Evolutionary conservation across 495 filamentous ascomycete genomes (phyloP).

Genomic region (Aspergillus funiculosus): DNA sequence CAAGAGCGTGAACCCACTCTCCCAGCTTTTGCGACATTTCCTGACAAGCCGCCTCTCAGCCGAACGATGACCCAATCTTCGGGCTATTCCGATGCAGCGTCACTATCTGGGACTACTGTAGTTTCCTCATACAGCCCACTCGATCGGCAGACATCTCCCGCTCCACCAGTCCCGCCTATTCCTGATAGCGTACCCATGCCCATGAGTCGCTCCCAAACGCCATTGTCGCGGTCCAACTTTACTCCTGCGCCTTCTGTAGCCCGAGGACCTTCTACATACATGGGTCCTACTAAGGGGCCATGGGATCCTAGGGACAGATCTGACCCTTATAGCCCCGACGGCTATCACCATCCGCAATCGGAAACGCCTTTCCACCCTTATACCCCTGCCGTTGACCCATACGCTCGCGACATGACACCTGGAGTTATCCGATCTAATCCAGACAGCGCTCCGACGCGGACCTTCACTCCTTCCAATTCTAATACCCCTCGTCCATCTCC

Average conservation of each 20-base stretch:
- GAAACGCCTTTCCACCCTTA: slow-evolving; percentile 15
- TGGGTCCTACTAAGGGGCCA: slow-evolving; percentile 9
- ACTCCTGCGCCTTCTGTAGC: slow-evolving; percentile 2
- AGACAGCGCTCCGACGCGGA: slow-evolving; percentile 5
- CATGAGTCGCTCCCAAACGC: slow-evolving; percentile 16
- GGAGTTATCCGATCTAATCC: slow-evolving; percentile 3
- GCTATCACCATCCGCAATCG: not conserved
- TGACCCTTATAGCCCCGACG: slow-evolving; percentile 14
- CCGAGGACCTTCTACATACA: slow-evolving; percentile 1
- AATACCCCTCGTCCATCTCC: slow-evolving; percentile 4
- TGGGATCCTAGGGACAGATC: slow-evolving; percentile 5
- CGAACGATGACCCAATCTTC: slow-evolving; percentile 43
- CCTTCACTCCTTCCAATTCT: slow-evolving; percentile 11
- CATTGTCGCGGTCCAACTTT: slow-evolving; percentile 17
- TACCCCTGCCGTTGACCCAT: slow-evolving; percentile 13
- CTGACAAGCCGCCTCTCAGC: slow-evolving; percentile 28
- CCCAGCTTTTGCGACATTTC: slow-evolving; percentile 29
- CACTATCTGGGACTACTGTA: slow-evolving; percentile 53
- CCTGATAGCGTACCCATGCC: slow-evolving; percentile 16
- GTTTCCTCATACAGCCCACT: slow-evolving; percentile 53
- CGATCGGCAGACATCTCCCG: slow-evolving; percentile 25
- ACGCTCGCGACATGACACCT: slow-evolving; percentile 18
- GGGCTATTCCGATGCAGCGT: slow-evolving; percentile 37
- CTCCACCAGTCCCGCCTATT: slow-evolving; percentile 26
- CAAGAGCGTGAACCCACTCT: slow-evolving; percentile 32